phyloP scores from a whole-genome alignment of 1,284 basidiomycete species.

The Fomitopsis betulina region DNA sequence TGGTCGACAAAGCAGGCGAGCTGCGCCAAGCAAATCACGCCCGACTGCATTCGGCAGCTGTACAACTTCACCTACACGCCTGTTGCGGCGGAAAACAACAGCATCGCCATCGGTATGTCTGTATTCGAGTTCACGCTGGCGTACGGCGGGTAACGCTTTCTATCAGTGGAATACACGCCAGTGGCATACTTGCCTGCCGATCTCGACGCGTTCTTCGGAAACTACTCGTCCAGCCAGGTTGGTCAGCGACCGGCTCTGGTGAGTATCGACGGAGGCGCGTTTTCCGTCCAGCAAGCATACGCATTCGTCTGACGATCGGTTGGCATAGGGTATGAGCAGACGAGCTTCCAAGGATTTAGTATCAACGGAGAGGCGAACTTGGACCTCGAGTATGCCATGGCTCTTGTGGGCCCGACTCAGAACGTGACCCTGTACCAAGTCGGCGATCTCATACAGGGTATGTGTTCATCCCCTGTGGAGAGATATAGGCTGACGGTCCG shows the following conservation, averaged over 20 bases:
- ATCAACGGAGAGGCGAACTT: conserved; percentile 40
- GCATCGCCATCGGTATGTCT: conserved; percentile 4
- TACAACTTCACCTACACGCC: conserved; percentile 3
- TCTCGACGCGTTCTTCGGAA: conserved; percentile 37
- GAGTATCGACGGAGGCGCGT: conserved; percentile 38
- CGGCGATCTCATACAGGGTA: conserved; percentile 16
- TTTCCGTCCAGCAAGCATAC: background rate
- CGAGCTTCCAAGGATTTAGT: conserved; percentile 1
- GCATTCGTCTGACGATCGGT: background rate
- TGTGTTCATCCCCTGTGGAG: background rate
- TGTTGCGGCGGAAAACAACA: conserved; percentile 5
- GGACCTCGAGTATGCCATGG: conserved; percentile 48
- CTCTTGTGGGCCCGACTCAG: conserved; percentile 37
- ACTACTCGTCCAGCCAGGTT: conserved; percentile 31
- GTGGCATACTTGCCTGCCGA: conserved; percentile 39
- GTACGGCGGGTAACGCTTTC: background rate
- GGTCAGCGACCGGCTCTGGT: conserved; percentile 34
- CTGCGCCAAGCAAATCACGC: conserved; percentile 8
- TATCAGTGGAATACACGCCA: conserved; percentile 44
- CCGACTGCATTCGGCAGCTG: conserved; percentile 6
- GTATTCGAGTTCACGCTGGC: background rate
- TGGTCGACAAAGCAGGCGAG: background rate
- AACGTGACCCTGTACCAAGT: conserved; percentile 31
- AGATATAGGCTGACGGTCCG: background rate
- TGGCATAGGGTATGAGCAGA: conserved; percentile 2